Evolutionary conservation across 1,284 basidiomycete genomes (phyloP).

Genomic region (Apiotrichum porosum): DNA sequence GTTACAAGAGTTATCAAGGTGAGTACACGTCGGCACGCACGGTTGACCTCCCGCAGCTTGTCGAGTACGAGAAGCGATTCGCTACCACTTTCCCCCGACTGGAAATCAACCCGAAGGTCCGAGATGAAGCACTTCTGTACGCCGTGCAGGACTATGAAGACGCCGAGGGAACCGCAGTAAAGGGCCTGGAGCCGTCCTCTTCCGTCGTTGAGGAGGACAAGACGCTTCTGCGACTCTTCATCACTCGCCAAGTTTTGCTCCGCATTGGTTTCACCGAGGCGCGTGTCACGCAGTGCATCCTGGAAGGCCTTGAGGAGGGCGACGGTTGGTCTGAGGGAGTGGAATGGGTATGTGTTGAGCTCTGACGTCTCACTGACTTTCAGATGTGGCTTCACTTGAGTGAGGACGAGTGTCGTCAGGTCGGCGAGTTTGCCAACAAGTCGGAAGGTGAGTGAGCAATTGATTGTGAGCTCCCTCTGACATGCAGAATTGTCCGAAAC

Average conservation of each 20-base stretch:
- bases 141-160: slow-evolving; percentile 37
- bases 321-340: slow-evolving; percentile 85
- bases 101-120: slow-evolving; percentile 59
- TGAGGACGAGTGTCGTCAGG: slow-evolving; percentile 57
- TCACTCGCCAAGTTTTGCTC: slow-evolving; percentile 76
- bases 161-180: slow-evolving; percentile 29
- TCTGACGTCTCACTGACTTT: slow-evolving; percentile 4
- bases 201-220: slow-evolving; percentile 59
- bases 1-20: slow-evolving; percentile 64
- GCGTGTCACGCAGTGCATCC: slow-evolving; percentile 52
- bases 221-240: slow-evolving; percentile 62
- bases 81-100: slow-evolving; percentile 63
- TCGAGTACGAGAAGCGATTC: slow-evolving; percentile 77
- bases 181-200: not conserved
- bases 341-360: slow-evolving; percentile 66
- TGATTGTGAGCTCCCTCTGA: no score
- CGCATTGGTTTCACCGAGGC: slow-evolving; percentile 73
- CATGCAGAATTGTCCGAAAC: no score
- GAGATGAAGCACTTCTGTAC: slow-evolving; percentile 57
- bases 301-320: slow-evolving; percentile 41
- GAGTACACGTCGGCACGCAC: no score
- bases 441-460: no score
- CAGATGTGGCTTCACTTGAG: slow-evolving; percentile 67
- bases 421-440: slow-evolving; percentile 27
- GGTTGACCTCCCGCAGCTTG: no score